Base-by-base conservation (phyloP, 2,329 filamentous ascomycete genomes). In the Fusarium burgessii region DNA sequence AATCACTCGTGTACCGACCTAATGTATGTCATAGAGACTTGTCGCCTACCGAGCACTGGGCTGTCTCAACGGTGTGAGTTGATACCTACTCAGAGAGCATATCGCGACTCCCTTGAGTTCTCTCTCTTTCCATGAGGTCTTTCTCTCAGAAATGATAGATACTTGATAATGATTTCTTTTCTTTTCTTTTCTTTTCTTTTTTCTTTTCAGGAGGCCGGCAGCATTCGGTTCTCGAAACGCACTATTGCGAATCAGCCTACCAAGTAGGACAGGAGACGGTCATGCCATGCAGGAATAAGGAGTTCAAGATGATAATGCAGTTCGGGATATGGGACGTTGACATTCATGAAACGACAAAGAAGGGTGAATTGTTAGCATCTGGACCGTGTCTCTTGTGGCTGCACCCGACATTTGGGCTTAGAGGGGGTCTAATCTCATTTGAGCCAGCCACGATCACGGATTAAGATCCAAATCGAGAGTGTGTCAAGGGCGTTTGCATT, bases 371-470 rank as follows among this genome's bases (percentile, higher is more conserved):
- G 32, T 35, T 58, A 45, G 36, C 46, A 61, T 55, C 46, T 55
- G 29, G 56, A n/a, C 68, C 25, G 58, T 29, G 29, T 56, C 68
- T 65, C 50, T 38, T 40, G 55, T 67, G 63, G 62, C 66, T 70
- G 59, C 50, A 45, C 29, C 38, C 61, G 43, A 54, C 51, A 58
- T 46, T 62, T 59, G 55, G 59, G 61, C 65, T 62, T 58, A 63
- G 59, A 70, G 33, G 62, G 33, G 62, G 17, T 46, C 61, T 51
- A 75, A 75, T 73, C 73, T 73, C 71, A 63, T 68, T 71, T 74
- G 59, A 69, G 73, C 71, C 71, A 75, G 73, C 73, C 73, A 75
- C 73, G 43, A 71, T 74, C 63, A 68, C 73, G 69, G 73, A 51
- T 66, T 46, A 62, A 51, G 56, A 60, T 56, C 71, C 73, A 45